Evolutionary conservation across 2,329 filamentous ascomycete genomes (phyloP).

Genomic region (Endoconidiophora laricicola): DNA sequence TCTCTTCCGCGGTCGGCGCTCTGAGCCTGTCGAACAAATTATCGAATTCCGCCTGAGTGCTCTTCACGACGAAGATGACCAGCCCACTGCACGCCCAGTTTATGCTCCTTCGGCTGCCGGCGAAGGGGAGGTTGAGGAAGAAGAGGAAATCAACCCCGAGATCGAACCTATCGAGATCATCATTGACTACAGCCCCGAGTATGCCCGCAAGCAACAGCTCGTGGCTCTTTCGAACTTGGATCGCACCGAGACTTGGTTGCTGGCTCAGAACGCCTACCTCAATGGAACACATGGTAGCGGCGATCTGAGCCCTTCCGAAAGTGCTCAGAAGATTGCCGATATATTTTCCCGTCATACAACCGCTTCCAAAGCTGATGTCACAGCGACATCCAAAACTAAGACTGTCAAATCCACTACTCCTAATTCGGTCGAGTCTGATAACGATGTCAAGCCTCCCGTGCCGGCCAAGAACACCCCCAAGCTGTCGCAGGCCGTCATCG

Average conservation of each 20-base stretch:
- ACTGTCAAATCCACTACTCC: not conserved
- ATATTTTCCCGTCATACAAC: not conserved
- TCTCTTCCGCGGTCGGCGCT: not conserved
- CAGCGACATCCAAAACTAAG: constrained; percentile 14
- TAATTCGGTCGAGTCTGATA: no score
- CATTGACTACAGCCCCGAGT: constrained; percentile 54
- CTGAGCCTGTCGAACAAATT: constrained; percentile 10
- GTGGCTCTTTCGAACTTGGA: constrained; percentile 59
- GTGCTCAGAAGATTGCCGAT: not conserved
- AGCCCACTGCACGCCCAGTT: constrained; percentile 14
- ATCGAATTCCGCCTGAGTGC: constrained; percentile 15
- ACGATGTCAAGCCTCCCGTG: not conserved
- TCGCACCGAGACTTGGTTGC: constrained; percentile 73
- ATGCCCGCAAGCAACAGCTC: constrained; percentile 55
- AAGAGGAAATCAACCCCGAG: constrained; percentile 24
- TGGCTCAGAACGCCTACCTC: constrained; percentile 64
- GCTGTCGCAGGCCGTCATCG: not conserved
- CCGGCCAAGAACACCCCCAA: not conserved
- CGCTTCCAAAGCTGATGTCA: constrained; percentile 14
- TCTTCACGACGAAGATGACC: constrained; percentile 14
- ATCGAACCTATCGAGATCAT: constrained; percentile 42
- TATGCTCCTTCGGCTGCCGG: constrained; percentile 17
- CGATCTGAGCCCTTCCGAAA: constrained; percentile 2
- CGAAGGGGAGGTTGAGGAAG: constrained; percentile 17
- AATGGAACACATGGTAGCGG: constrained; percentile 43